phyloP scores from a whole-genome alignment of 2,329 filamentous ascomycete genomes.

The Sporothrix phasma region DNA sequence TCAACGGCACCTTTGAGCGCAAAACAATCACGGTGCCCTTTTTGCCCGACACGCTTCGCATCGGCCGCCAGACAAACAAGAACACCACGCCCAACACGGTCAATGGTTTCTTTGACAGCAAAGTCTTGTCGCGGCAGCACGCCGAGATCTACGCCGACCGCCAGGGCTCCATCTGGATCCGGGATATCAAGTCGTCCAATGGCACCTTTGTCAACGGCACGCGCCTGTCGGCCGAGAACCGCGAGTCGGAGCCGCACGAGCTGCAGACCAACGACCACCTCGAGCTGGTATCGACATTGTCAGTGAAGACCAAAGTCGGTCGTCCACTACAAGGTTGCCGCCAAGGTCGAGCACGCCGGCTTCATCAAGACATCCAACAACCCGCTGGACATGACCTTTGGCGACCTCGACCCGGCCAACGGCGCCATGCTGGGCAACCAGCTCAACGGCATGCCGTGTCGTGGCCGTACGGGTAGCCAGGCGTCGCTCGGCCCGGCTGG shows the following conservation, averaged over 20 bases:
- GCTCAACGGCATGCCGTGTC: slow-evolving; percentile 55
- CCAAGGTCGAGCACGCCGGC: slow-evolving; percentile 91
- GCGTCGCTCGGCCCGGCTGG: slow-evolving; percentile 52
- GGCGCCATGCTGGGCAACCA: slow-evolving; percentile 59
- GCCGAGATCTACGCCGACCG: slow-evolving; percentile 87
- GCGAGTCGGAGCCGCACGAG: slow-evolving; percentile 92
- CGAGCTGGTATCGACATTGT: slow-evolving; percentile 98
- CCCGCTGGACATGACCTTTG: slow-evolving; percentile 81
- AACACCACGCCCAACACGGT: slow-evolving; percentile 84
- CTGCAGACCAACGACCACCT: slow-evolving; percentile 83
- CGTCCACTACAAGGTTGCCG: slow-evolving; percentile 95
- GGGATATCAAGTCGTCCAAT: slow-evolving; percentile 97
- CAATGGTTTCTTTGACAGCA: slow-evolving; percentile 97
- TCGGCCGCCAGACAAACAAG: slow-evolving; percentile 92
- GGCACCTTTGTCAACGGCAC: slow-evolving; percentile 95
- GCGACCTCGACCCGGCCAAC: slow-evolving; percentile 76
- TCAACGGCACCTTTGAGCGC: slow-evolving; percentile 94
- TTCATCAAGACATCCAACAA: slow-evolving; percentile 66
- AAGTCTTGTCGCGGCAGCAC: slow-evolving; percentile 91
- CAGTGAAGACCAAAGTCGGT: slow-evolving; percentile 95
- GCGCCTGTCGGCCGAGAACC: slow-evolving; percentile 82
- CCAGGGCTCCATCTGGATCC: slow-evolving; percentile 86
- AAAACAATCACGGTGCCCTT: slow-evolving; percentile 94
- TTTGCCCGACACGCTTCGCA: slow-evolving; percentile 84
- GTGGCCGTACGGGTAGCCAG: slow-evolving; percentile 60